These are phyloP conservation scores for Talaromyces sp. DNA, from an alignment of 2,329 filamentous ascomycete genomes.

Conservation along the genomic window DNA sequence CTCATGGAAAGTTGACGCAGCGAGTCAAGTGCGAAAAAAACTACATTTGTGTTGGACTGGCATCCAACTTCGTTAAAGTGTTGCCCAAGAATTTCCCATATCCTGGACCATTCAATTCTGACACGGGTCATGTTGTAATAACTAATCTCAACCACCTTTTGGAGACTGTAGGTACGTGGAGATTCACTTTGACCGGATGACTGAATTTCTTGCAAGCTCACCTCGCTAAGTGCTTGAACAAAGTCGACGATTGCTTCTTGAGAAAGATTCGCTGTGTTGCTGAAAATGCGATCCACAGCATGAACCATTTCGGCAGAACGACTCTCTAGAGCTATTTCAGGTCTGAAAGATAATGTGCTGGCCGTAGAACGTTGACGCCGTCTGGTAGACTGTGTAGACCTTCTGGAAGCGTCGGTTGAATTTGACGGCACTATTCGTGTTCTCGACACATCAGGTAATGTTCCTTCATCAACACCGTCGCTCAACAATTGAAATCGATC, in stretches of 20 bases:
- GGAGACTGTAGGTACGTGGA: conserved; percentile 91
- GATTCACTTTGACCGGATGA: conserved; percentile 95
- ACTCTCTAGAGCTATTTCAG: conserved; percentile 86
- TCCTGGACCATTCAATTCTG: conserved; percentile 95
- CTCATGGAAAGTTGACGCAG: conserved; percentile 94
- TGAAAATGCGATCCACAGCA: conserved; percentile 92
- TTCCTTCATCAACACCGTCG: conserved; percentile 87
- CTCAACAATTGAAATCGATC: conserved; percentile 94
- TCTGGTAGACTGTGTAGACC: conserved; percentile 59
- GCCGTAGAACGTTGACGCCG: conserved; percentile 48
- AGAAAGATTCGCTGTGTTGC: conserved; percentile 87
- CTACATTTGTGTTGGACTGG: conserved; percentile 91
- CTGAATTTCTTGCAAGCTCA: conserved; percentile 99
- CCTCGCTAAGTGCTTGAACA: conserved; percentile 84
- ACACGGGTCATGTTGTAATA: conserved; percentile 99
- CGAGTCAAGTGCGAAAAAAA: conserved; percentile 96
- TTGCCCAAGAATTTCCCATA: conserved; percentile 95
- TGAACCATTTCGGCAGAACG: conserved; percentile 90
- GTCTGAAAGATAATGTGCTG: conserved; percentile 57
- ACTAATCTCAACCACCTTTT: conserved; percentile 97
- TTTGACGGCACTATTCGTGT: conserved; percentile 66
- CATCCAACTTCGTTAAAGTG: conserved; percentile 98
- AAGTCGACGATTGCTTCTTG: conserved; percentile 96
- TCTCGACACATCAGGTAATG: conserved; percentile 87
- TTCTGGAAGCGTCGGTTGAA: conserved; percentile 56